Evolutionary conservation across 2,329 filamentous ascomycete genomes (phyloP).

Genomic region (Diaporthe sp.): DNA sequence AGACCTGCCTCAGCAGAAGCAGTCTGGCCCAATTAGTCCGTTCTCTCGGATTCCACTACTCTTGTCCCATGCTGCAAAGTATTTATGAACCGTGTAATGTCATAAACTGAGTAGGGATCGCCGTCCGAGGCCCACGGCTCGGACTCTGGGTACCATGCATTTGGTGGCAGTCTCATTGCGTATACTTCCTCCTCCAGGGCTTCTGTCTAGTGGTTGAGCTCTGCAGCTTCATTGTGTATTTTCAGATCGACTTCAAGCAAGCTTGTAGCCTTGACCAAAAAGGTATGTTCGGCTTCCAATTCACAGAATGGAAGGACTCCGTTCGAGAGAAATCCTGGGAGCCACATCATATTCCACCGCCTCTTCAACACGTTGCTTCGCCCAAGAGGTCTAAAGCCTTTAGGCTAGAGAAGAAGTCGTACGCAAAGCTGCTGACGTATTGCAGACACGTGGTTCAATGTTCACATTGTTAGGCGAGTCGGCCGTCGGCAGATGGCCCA

Average conservation of each 20-base stretch:
- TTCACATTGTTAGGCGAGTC: neutral
- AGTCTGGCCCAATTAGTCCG: too few species aligned
- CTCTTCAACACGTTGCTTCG: neutral
- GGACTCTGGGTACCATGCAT: neutral
- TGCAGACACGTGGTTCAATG: neutral
- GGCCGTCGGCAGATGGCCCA: neutral
- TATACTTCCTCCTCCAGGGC: neutral
- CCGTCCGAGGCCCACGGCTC: neutral
- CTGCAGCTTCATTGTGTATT: neutral
- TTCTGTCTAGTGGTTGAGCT: neutral
- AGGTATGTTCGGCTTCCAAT: neutral
- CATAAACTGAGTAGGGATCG: neutral
- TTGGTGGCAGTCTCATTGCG: neutral
- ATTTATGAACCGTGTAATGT: neutral
- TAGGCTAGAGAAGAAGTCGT: neutral
- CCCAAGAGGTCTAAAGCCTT: neutral
- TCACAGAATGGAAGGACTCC: neutral
- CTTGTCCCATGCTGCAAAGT: neutral
- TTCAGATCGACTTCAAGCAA: neutral
- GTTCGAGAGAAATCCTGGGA: neutral
- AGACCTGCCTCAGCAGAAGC: neutral
- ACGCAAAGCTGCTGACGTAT: neutral
- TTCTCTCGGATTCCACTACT: neutral
- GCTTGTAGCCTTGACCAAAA: neutral
- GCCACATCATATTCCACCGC: neutral